Evolutionary conservation across 192 early-diverging fungal genomes (phyloP).

Genomic region (Rhizophagus prolifer): DNA sequence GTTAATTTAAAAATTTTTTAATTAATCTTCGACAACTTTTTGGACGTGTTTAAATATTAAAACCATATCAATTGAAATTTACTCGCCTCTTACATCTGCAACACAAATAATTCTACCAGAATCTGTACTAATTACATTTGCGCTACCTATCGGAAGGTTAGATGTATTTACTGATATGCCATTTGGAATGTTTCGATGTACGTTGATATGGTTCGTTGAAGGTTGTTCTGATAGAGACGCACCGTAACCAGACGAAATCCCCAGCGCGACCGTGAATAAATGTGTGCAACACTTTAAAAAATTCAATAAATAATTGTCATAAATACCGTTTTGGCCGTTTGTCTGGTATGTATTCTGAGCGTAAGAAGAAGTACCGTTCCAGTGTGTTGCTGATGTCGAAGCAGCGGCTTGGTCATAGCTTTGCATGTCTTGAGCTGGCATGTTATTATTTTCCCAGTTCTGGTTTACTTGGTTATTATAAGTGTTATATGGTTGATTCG

Average conservation of each 20-base stretch:
- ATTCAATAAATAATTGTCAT: not conserved
- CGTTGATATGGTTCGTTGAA: slow-evolving; percentile 1
- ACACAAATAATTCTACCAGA: slow-evolving; percentile 52
- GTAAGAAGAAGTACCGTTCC: slow-evolving; percentile 9
- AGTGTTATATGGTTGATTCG: not conserved
- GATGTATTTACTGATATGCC: slow-evolving; percentile 26
- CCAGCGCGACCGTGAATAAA: not conserved
- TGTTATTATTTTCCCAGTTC: not conserved
- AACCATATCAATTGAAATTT: not conserved
- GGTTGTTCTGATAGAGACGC: slow-evolving; percentile 8
- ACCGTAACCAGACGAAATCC: not conserved
- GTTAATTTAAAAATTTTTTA: not conserved
- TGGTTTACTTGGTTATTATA: slow-evolving; percentile 9
- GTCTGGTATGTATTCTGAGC: not conserved
- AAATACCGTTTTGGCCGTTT: not conserved
- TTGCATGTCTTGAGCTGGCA: slow-evolving; percentile 9
- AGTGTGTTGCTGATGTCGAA: not conserved
- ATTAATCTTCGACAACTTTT: not conserved
- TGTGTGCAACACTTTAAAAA: not conserved
- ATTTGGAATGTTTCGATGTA: slow-evolving; percentile 1
- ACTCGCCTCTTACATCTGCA: slow-evolving; percentile 48
- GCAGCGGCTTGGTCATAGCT: not conserved
- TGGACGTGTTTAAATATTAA: not conserved
- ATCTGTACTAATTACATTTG: slow-evolving; percentile 36
- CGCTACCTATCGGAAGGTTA: slow-evolving; percentile 19